Evolutionary conservation across 1,139 yeast genomes (phyloP).

Genomic region (Diutina mesorugosa): DNA sequence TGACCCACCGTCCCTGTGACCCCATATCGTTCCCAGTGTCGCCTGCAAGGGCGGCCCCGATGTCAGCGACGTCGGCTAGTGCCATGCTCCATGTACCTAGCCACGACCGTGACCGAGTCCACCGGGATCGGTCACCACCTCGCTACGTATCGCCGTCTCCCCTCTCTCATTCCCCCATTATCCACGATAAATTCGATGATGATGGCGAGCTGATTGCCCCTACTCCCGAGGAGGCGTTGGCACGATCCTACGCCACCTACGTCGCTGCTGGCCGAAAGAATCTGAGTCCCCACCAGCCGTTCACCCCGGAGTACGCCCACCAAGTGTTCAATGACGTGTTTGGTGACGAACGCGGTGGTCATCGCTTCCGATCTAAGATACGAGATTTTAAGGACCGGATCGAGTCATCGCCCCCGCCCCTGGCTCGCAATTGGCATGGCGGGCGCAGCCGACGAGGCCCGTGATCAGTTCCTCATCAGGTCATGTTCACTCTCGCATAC

Average conservation of each 20-base stretch:
- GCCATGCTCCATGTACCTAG: not conserved
- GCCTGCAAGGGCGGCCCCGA: not conserved
- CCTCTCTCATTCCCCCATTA: no score
- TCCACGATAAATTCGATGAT: not conserved
- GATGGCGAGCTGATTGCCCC: not conserved
- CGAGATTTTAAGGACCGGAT: not conserved
- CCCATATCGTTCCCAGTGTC: not conserved
- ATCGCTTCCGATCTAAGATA: not conserved
- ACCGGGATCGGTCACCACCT: not conserved
- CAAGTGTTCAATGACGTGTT: slow-evolving; percentile 1
- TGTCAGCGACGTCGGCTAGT: not conserved
- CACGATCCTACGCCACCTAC: not conserved
- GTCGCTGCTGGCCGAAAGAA: not conserved
- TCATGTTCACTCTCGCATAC: no score
- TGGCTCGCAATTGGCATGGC: not conserved
- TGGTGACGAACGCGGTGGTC: not conserved
- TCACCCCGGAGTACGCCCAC: not conserved
- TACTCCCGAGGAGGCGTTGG: not conserved
- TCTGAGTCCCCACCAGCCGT: not conserved
- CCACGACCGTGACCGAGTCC: not conserved
- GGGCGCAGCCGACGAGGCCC: no score
- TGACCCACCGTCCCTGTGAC: not conserved
- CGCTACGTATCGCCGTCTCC: not conserved
- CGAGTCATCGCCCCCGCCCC: not conserved
- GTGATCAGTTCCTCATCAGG: no score